These are phyloP conservation scores for Encephalitozoon romaleae DNA, from an alignment of 371 early-diverging fungal genomes.

Conservation along the genomic window DNA sequence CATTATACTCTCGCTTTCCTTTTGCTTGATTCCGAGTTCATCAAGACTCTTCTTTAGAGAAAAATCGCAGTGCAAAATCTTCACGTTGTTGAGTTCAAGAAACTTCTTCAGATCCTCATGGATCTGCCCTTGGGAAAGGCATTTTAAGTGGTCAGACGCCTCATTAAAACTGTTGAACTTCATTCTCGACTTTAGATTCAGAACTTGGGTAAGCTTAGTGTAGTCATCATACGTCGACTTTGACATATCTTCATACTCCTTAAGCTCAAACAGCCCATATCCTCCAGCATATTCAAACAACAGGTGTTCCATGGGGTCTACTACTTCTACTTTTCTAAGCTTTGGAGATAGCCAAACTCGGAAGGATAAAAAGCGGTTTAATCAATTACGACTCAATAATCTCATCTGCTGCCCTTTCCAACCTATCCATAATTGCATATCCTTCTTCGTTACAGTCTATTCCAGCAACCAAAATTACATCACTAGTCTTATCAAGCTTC, in stretches of 20 bases:
- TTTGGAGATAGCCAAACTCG: background rate
- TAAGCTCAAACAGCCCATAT: slow-evolving; percentile 45
- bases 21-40: slow-evolving; percentile 7
- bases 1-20: slow-evolving; percentile 18
- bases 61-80: slow-evolving; percentile 38
- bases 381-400: slow-evolving; percentile 3
- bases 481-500: slow-evolving; percentile 68
- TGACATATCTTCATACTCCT: slow-evolving; percentile 29
- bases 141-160: background rate
- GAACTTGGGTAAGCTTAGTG: slow-evolving; percentile 24
- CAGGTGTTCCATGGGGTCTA: slow-evolving; percentile 34
- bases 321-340: background rate
- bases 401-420: slow-evolving; percentile 72
- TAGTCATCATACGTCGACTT: slow-evolving; percentile 24
- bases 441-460: slow-evolving; percentile 71
- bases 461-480: slow-evolving; percentile 72
- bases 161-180: background rate
- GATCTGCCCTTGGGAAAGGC: slow-evolving; percentile 1
- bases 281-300: slow-evolving; percentile 48
- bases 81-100: slow-evolving; percentile 43
- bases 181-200: background rate
- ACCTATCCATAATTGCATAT: slow-evolving; percentile 88
- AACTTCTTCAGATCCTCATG: slow-evolving; percentile 27
- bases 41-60: slow-evolving; percentile 26
- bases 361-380: background rate